Evolutionary conservation across 352 stramenopile species (phyloP).

Genomic region (Globisporangium alternatum): DNA sequence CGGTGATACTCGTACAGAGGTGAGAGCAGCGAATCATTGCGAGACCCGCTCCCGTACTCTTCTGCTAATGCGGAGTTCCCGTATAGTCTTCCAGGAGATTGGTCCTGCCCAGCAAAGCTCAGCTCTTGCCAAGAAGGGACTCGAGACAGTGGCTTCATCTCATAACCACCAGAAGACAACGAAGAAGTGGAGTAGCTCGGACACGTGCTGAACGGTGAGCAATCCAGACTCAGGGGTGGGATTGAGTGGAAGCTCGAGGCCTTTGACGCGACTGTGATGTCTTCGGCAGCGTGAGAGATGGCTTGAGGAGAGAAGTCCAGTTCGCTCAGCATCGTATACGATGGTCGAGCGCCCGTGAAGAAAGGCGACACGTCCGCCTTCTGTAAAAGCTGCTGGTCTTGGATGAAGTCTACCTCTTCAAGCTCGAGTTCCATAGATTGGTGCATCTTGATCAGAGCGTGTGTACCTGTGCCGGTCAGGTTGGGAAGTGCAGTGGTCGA

Average conservation of each 20-base stretch:
- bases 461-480: neutral
- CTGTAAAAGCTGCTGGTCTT: conserved; percentile 26
- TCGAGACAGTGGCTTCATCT: conserved; percentile 4
- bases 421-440: conserved; percentile 33
- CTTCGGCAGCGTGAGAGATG: conserved; percentile 2
- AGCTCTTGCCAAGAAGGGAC: conserved; percentile 1
- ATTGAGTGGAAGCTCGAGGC: neutral
- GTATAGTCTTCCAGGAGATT: neutral
- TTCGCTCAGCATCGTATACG: conserved; percentile 26
- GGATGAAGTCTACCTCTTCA: conserved; percentile 30
- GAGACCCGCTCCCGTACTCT: neutral
- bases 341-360: conserved; percentile 26
- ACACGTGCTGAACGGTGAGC: neutral
- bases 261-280: neutral
- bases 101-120: neutral
- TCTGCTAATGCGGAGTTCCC: neutral
- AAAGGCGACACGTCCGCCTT: conserved; percentile 36
- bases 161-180: neutral
- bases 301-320: conserved; percentile 33
- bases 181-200: neutral
- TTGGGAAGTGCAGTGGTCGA: neutral
- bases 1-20: conserved; percentile 6
- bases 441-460: conserved; percentile 6
- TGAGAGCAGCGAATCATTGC: neutral
- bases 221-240: conserved; percentile 1